phyloP scores from a whole-genome alignment of 176 grass and related monocot genomes.

The Oryza glumipatula region DNA sequence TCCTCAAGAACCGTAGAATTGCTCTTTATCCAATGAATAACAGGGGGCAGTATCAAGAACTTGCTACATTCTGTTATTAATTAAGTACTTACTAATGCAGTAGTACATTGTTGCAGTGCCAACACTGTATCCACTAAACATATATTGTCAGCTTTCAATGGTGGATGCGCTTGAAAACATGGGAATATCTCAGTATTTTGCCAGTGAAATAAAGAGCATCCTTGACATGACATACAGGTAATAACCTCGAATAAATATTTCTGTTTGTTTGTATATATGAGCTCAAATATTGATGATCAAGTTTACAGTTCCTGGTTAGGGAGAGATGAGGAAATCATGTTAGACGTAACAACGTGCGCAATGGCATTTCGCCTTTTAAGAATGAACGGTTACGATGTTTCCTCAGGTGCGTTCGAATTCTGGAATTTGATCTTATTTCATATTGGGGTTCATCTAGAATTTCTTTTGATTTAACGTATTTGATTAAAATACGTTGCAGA shows the following conservation, averaged over 20 bases:
- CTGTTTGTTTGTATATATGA: background rate
- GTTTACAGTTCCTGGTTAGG: constrained; percentile 76
- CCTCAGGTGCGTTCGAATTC: constrained; percentile 52
- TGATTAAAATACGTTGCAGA: constrained; percentile 42
- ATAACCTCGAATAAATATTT: background rate
- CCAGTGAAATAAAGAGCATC: constrained; percentile 56
- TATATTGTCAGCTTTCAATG: constrained; percentile 58
- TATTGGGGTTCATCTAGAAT: background rate
- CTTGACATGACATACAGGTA: constrained; percentile 68
- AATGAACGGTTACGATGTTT: constrained; percentile 74
- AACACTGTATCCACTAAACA: constrained; percentile 43
- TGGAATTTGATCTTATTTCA: background rate
- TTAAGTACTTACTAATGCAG: background rate
- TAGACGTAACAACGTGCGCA: constrained; percentile 57
- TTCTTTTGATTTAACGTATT: background rate
- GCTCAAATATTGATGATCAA: constrained; percentile 8
- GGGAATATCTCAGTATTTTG: constrained; percentile 62
- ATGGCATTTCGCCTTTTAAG: constrained; percentile 79
- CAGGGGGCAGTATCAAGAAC: background rate
- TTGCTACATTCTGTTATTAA: background rate
- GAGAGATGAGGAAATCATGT: constrained; percentile 60
- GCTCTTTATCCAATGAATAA: too few relatives aligned
- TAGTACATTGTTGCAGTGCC: constrained; percentile 50
- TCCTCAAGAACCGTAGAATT: too few relatives aligned
- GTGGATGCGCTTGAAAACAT: constrained; percentile 66